Conservation (phyloP, 2,329 filamentous ascomycete species). For the Ophiobolus disseminans region DNA sequence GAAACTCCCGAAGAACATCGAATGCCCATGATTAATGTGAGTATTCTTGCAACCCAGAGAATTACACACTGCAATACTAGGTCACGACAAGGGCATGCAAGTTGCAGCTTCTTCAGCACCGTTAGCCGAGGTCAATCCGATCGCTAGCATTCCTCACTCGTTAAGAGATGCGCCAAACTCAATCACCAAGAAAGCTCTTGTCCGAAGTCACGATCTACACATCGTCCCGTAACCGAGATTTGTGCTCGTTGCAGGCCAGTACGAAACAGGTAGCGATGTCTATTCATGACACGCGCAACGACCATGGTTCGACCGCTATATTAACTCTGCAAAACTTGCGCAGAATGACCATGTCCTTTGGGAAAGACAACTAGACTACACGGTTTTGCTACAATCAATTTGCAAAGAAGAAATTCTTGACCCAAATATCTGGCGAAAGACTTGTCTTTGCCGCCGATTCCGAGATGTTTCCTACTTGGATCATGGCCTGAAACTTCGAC, state of each 20-base stretch:
- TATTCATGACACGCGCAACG: constrained; percentile 10
- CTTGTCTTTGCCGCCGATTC: constrained; percentile 25
- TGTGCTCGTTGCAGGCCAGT: constrained; percentile 14
- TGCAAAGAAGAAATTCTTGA: constrained; percentile 1
- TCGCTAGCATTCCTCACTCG: too few species aligned
- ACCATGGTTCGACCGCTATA: constrained; percentile 9
- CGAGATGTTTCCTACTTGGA: constrained; percentile 21
- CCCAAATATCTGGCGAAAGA: constrained; percentile 5
- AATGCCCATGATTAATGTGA: too few species aligned
- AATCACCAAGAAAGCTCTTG: constrained; percentile 4
- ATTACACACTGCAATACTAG: too few species aligned
- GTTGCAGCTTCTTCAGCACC: too few species aligned
- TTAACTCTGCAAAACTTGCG: neutral
- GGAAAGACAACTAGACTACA: neutral
- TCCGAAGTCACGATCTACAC: constrained; percentile 28
- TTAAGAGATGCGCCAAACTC: neutral
- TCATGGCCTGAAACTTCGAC: constrained; percentile 13
- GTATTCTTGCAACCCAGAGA: too few species aligned
- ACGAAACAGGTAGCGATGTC: constrained; percentile 20
- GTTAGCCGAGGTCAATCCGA: too few species aligned
- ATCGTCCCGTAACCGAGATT: constrained; percentile 32
- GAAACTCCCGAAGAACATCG: constrained; percentile 27
- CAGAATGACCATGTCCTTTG: neutral
- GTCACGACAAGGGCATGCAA: too few species aligned
- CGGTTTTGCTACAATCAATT: too few species aligned